Evolutionary conservation across 2,329 filamentous ascomycete species (phyloP), one percentile per base, ranked within the genome.

Genomic region (Colletotrichum orchidophilum): DNA sequence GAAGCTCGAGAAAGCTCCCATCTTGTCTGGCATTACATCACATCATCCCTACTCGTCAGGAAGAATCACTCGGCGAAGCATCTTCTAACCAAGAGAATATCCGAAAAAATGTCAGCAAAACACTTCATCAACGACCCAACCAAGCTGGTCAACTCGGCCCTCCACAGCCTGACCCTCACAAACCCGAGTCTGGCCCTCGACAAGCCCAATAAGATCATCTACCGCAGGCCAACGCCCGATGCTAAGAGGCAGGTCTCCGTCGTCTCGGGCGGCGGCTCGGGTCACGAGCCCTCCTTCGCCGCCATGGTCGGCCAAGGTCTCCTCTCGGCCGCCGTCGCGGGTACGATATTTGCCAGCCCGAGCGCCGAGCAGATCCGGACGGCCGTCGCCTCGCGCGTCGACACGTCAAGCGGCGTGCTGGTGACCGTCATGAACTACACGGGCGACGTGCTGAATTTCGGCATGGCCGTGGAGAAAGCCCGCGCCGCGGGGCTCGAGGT

Each of bases 401-500:
- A 93, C 72, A 87, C 88, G 3, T 86, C 88, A 54, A 88, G 90
- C 73, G 96, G 95, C 27, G 93, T 97, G 1, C 81, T 98, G 50
- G 93, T 97, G n/a, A 92, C 95, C 6, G 93, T 97, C 33, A 97
- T 97, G 94, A 98, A 98, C 81, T 97, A 97, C 81, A 97, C 94
- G 1, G 93, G 93, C 46, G 93, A 95, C 80, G 90, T 97, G 64
- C 87, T 98, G 75, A 97, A 97, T 83, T 98, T 98, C 79, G 95
- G 95, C 66, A 92, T 98, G 88, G 95, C 92, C 0, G 94, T 96
- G 9, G 96, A 98, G 81, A 97, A 97, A 84, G 95, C 95, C 18
- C 92, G 93, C 70, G 94, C 94, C 1, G 89, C 90, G 0, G 95
- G 94, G 0, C 82, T 94, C 27, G 83, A 90, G 21, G 93, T 94